Base-by-base conservation (phyloP, 2,329 filamentous ascomycete species). In the Cryphonectria carpinicola region DNA sequence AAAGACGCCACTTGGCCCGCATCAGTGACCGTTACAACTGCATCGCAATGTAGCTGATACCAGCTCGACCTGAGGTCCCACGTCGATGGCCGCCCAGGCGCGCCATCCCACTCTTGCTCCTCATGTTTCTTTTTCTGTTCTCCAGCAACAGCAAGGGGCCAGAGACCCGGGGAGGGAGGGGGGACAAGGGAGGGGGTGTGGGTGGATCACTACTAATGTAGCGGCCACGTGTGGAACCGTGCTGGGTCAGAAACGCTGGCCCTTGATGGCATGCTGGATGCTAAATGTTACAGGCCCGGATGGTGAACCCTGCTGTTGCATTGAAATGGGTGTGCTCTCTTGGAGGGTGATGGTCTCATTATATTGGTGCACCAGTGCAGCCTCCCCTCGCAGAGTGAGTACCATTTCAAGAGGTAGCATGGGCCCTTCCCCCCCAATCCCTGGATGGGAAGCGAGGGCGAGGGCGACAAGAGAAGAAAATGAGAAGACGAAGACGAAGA, bases 1-100 rank as follows among this genome's bases (percentile, higher is more conserved):
- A 32, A 5, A 61, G 37, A 70, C 46, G 65, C 65, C 28, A 70
- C 65, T 28, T 28, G 69, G 54, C 65, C 69, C 58, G 65, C 35
- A 61, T 52, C 52, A 35, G 61, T 17, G 64, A 54, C 69, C 69
- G 60, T 66, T 68, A 46, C 10, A 32, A 28, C 10, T 11, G 43
- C 46, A 65, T 58, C 62, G 58, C 43, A 66, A 70, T 49, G 58
- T 35, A 61, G 58, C 58, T 61, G 32, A 8, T 49, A 49, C 46
- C 19, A 49, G 22, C 10, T 35, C 28, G 37, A 35, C 14, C 14
- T 37, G 56, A 37, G 14, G 58, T 7, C 58, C 7, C 56, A 14
- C 32, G 32, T 37, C 32, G 46, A n/a, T n/a, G 46, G 46, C 46
- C 6, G 32, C 4, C 32, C 58, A 61, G 58, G 19, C 32, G 32